Evolutionary conservation across 2,329 filamentous ascomycete species (phyloP).

Genomic region (Chalaropsis ovoidea): DNA sequence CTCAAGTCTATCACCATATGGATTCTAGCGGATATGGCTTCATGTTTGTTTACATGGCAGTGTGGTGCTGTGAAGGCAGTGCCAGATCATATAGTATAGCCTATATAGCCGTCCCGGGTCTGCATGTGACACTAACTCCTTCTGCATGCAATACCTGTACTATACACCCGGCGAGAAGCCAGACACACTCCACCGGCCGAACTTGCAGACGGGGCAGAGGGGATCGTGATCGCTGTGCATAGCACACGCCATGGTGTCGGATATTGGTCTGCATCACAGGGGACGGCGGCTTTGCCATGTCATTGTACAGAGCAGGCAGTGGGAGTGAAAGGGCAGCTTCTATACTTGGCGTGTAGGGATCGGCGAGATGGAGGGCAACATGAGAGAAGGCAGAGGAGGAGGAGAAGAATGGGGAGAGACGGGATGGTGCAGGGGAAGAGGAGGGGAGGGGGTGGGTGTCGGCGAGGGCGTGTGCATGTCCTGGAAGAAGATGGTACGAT

Average conservation of each 20-base stretch:
- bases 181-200: neutral
- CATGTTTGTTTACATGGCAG: neutral
- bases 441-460: neutral
- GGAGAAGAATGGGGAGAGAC: neutral
- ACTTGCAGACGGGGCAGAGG: neutral
- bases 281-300: neutral
- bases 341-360: neutral
- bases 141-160: conserved; percentile 6
- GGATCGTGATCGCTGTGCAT: neutral
- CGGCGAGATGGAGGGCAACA: neutral
- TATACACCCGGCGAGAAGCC: neutral
- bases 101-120: neutral
- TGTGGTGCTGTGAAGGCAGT: neutral
- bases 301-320: neutral
- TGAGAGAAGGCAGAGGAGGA: neutral
- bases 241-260: neutral
- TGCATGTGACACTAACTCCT: neutral
- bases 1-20: neutral
- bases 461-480: neutral
- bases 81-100: neutral
- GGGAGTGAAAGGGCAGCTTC: neutral
- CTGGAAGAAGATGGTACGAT: neutral
- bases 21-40: neutral
- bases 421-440: neutral
- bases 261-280: neutral